phyloP scores from a whole-genome alignment of 2,329 filamentous ascomycete species.

The Paecilomyces formosus region DNA sequence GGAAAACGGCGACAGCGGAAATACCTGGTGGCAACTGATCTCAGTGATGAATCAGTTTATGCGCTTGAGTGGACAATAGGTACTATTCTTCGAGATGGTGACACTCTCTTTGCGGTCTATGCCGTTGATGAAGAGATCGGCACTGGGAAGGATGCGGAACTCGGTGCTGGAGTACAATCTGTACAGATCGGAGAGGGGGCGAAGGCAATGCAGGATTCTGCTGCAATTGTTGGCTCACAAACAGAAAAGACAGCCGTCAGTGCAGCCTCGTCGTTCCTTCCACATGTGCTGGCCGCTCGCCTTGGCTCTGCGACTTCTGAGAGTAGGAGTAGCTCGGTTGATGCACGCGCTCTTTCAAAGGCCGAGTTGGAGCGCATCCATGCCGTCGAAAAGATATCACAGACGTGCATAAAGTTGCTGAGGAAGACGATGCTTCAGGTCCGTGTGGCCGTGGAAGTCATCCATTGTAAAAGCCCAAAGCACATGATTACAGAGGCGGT shows the following conservation, averaged over 20 bases:
- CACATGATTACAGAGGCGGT: slow-evolving; percentile 91
- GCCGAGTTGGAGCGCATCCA: slow-evolving; percentile 71
- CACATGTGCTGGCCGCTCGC: slow-evolving; percentile 25
- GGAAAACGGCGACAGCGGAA: slow-evolving; percentile 74
- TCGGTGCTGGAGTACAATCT: slow-evolving; percentile 24
- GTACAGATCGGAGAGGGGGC: slow-evolving; percentile 62
- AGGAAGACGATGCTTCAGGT: slow-evolving; percentile 90
- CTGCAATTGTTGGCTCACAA: slow-evolving; percentile 55
- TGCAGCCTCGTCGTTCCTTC: slow-evolving; percentile 15
- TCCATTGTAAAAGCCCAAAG: slow-evolving; percentile 96
- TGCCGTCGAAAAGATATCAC: slow-evolving; percentile 76
- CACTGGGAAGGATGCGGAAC: slow-evolving; percentile 21
- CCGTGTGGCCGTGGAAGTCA: slow-evolving; percentile 86
- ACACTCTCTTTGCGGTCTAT: slow-evolving; percentile 88
- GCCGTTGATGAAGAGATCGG: slow-evolving; percentile 78
- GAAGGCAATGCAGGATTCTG: slow-evolving; percentile 68
- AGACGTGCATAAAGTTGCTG: slow-evolving; percentile 74
- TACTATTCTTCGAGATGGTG: slow-evolving; percentile 86
- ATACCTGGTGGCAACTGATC: slow-evolving; percentile 90
- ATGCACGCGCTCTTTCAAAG: slow-evolving; percentile 47
- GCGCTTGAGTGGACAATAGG: slow-evolving; percentile 97
- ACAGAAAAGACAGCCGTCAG: slow-evolving; percentile 47
- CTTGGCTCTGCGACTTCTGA: slow-evolving; percentile 28
- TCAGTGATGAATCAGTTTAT: slow-evolving; percentile 90
- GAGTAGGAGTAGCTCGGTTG: slow-evolving; percentile 37